These are phyloP conservation scores for Xylaria flabelliformis DNA, from an alignment of 495 filamentous ascomycete genomes.

Conservation along the genomic window DNA sequence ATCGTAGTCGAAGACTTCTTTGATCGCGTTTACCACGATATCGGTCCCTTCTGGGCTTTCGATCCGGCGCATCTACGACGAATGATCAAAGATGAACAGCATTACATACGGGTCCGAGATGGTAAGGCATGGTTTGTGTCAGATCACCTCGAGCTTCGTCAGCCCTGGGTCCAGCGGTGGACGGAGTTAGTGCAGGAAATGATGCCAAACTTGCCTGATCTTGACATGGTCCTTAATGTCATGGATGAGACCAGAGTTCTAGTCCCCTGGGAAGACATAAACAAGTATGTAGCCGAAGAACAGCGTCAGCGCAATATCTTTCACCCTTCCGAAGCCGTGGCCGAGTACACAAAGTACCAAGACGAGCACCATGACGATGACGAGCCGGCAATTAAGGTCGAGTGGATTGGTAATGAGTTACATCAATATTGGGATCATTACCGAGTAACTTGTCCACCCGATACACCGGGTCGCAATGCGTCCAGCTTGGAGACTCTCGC, in stretches of 20 bases:
- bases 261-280: constrained; percentile 60
- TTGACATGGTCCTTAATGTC: constrained; percentile 63
- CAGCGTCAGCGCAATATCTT: constrained; percentile 45
- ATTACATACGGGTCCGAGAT: constrained; percentile 54
- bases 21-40: constrained; percentile 64
- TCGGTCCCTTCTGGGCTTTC: constrained; percentile 65
- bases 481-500: constrained; percentile 38
- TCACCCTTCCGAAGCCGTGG: constrained; percentile 28
- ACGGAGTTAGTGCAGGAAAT: constrained; percentile 54
- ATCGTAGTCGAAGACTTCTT: constrained; percentile 65
- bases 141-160: constrained; percentile 32
- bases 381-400: constrained; percentile 19
- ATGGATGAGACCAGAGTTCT: constrained; percentile 64
- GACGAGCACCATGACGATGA: constrained; percentile 15
- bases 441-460: constrained; percentile 58
- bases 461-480: constrained; percentile 55
- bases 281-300: constrained; percentile 54
- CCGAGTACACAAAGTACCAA: constrained; percentile 24
- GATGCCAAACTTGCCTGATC: constrained; percentile 59
- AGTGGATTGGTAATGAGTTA: constrained; percentile 34
- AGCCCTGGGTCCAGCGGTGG: constrained; percentile 58
- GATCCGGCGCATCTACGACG: constrained; percentile 55
- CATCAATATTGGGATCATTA: constrained; percentile 59
- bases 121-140: constrained; percentile 53
- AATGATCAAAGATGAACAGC: constrained; percentile 45